These are phyloP conservation scores for Bombardia bombarda DNA, from an alignment of 495 filamentous ascomycete species.

Conservation along the genomic window DNA sequence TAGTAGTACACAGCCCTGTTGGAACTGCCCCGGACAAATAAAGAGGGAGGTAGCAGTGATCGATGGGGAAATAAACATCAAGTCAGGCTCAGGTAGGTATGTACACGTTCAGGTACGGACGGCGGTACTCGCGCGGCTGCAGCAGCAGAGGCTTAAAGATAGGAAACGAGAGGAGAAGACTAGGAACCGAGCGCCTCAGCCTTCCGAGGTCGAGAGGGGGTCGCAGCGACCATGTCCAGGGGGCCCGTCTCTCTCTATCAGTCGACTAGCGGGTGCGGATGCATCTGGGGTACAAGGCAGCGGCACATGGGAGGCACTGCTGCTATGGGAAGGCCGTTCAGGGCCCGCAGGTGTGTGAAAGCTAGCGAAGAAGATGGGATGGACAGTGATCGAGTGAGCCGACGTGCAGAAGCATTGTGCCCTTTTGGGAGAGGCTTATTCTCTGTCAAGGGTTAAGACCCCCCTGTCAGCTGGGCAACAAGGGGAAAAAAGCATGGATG, in stretches of 20 bases:
- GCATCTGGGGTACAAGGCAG: conserved; percentile 12
- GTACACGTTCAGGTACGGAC: conserved; percentile 8
- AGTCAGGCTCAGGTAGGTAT: conserved; percentile 4
- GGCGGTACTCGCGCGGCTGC: conserved; percentile 27
- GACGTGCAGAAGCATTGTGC: conserved; percentile 17
- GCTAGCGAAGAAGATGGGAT: conserved; percentile 19
- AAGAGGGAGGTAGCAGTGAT: conserved; percentile 23
- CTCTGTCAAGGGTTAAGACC: conserved; percentile 6
- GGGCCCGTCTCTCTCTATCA: too few relatives aligned
- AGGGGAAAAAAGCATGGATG: conserved; percentile 8
- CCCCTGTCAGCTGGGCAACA: conserved; percentile 17
- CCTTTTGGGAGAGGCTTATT: conserved; percentile 16
- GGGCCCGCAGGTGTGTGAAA: conserved; percentile 7
- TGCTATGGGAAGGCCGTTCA: conserved; percentile 36
- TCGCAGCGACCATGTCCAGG: conserved; percentile 3
- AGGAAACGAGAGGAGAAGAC: neutral
- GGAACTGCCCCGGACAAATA: conserved; percentile 19
- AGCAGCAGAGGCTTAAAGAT: conserved; percentile 11
- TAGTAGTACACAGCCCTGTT: conserved; percentile 31
- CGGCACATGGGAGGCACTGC: conserved; percentile 34
- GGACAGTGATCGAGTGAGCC: conserved; percentile 15
- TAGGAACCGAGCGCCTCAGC: conserved; percentile 1
- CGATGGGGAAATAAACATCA: conserved; percentile 16
- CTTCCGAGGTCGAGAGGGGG: neutral
- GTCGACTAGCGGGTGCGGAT: conserved; percentile 6